Percentiles rank a stretch among this genome's conserved stretches.
Conservation (phyloP, 345 rosid species). For the Lumnitzera racemosa region DNA sequence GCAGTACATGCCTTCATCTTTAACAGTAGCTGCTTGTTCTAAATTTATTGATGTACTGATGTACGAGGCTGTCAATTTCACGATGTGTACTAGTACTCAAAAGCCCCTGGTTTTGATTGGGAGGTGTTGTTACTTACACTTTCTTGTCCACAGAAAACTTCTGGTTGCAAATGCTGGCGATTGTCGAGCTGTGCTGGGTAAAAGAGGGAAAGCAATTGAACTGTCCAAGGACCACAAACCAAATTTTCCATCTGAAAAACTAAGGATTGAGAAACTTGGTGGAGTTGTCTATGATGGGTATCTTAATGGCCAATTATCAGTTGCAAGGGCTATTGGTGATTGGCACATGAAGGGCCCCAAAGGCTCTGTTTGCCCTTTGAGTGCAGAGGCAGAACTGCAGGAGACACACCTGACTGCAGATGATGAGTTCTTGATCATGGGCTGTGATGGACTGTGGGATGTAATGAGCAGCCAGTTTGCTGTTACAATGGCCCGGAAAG, state of each 20-base stretch:
- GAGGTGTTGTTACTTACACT: too few species aligned
- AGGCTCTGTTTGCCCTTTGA: conserved; percentile 81
- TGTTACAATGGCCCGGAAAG: conserved; percentile 71
- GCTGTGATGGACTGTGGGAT: conserved; percentile 98
- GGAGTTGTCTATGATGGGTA: conserved; percentile 93
- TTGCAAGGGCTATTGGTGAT: conserved; percentile 94
- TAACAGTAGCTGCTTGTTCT: too few species aligned
- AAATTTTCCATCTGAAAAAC: conserved; percentile 55
- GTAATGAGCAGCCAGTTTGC: conserved; percentile 98
- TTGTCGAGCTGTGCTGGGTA: conserved; percentile 91
- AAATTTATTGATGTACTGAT: too few species aligned
- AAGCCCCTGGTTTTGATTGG: too few species aligned
- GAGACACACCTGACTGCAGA: conserved; percentile 63
- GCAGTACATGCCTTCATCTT: too few species aligned
- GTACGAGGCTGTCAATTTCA: too few species aligned
- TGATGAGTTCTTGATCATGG: conserved; percentile 95
- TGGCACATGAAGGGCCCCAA: conserved; percentile 98
- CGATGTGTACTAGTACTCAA: too few species aligned
- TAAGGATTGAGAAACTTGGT: conserved; percentile 84
- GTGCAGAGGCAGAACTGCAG: conserved; percentile 86
- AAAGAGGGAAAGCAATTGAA: conserved; percentile 87
- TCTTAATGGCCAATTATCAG: conserved; percentile 94
- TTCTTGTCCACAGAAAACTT: conserved; percentile 41
- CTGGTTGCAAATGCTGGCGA: conserved; percentile 93
- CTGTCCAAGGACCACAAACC: conserved; percentile 96